Conservation (phyloP, 371 early-diverging fungal genomes). For the Haplosporangium sp. region DNA sequence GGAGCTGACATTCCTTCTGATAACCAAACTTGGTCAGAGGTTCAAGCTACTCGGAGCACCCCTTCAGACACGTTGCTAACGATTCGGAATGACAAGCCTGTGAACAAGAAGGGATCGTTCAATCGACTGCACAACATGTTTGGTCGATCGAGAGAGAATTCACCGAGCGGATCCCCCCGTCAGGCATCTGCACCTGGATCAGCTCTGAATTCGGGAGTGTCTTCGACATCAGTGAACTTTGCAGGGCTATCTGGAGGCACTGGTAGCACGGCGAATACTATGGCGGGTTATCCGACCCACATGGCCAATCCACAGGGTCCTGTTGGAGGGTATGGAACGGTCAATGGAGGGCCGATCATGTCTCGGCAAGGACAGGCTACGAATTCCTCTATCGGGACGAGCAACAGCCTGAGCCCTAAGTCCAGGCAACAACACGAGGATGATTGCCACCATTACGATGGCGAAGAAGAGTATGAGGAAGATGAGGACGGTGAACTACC, state of each 20-base stretch:
- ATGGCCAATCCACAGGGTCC: constrained; percentile 10
- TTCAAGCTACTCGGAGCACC: constrained; percentile 42
- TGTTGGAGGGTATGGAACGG: constrained; percentile 45
- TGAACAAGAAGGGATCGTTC: constrained; percentile 49
- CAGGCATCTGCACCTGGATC: not conserved
- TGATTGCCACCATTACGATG: constrained; percentile 17
- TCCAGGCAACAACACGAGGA: constrained; percentile 16
- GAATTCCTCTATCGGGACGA: constrained; percentile 11
- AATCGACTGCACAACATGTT: constrained; percentile 47
- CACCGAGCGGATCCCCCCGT: constrained; percentile 32
- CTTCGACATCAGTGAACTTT: constrained; percentile 13
- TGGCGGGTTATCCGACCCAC: constrained; percentile 32
- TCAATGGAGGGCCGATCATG: constrained; percentile 48
- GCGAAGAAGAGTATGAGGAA: constrained; percentile 33
- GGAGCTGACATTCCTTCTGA: constrained; percentile 40
- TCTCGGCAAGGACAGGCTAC: constrained; percentile 5
- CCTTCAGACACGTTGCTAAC: constrained; percentile 38
- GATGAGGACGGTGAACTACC: constrained; percentile 50
- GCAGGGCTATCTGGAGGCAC: not conserved
- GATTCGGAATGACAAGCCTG: constrained; percentile 38
- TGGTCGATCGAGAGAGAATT: constrained; percentile 45
- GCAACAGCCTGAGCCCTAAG: constrained; percentile 18
- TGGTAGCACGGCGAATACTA: constrained; percentile 4
- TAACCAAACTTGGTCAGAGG: constrained; percentile 52
- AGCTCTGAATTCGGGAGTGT: constrained; percentile 6